Evolutionary conservation across 371 early-diverging fungal genomes (phyloP), one percentile per base, ranked within the genome.

Genomic region (Rhizopus stolonifer): DNA sequence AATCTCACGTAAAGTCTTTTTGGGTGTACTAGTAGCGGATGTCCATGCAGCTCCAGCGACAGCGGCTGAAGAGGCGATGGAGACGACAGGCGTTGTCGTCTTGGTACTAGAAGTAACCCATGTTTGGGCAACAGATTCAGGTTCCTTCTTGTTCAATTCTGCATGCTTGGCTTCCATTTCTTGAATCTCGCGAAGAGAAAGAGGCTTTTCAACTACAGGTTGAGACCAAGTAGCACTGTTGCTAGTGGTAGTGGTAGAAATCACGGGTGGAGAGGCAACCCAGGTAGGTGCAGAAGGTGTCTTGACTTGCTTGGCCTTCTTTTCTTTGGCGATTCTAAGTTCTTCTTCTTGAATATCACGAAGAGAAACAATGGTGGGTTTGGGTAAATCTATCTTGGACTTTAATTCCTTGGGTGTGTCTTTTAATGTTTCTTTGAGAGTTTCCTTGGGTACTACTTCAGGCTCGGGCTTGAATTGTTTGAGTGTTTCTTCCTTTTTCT

Each of bases 1-100:
- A 46, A 90, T 90, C 65, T 90, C 88, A 50, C 84, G 69, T 21
- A 90, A 60, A 1, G 87, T 86, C 69, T 88, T 88, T 57, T 88
- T 88, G 3, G 87, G 78, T 10, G 84, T 66, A 49, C 63, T 45
- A 0, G 75, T 62, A 18, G 62, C 57, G 19, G 63, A 57, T 18
- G 54, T 39, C 63, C 63, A 63, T 14, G 25, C 71, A 55, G 82
- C 83, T 44, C 81, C 71, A 8, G 75, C 57, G 8, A 10, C 36
- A 24, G 46, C 3, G 7, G 52, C 2, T 32, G 70, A 47, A 38
- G 53, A 60, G 13, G 66, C 58, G 14, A 65, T 56, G 19, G 52
- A 5, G 36, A n/a, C 36, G 6, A n/a, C n/a, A 6, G 68, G 48
- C 19, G 42, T 15, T 15, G 23, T 23, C 3, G 49, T 14, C 6